Percentiles rank a stretch among this genome's conserved stretches.
Conservation (phyloP, 352 stramenopile genomes). For the Blastocystis sp. region DNA sequence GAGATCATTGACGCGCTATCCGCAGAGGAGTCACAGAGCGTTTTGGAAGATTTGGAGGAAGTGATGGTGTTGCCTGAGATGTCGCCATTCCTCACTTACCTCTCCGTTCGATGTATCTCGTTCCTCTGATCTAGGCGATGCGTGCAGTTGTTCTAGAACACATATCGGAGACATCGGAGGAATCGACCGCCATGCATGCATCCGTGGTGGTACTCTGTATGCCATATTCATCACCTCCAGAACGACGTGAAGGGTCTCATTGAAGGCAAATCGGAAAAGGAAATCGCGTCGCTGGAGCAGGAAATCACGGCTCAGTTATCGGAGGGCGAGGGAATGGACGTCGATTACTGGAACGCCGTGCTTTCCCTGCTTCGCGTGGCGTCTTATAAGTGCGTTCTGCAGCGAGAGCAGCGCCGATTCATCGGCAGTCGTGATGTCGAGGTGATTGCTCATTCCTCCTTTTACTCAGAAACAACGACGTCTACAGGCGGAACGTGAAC, state of each 20-base stretch:
- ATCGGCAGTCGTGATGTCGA: neutral
- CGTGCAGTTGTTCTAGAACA: constrained; percentile 13
- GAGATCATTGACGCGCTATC: constrained; percentile 20
- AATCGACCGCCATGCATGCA: neutral
- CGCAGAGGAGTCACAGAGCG: constrained; percentile 47
- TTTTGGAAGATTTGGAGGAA: constrained; percentile 57
- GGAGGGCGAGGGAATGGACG: constrained; percentile 48
- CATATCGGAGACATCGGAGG: neutral
- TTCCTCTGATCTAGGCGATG: constrained; percentile 3
- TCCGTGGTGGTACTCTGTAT: neutral
- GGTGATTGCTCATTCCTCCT: neutral
- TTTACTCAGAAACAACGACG: constrained; percentile 8
- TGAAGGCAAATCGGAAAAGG: constrained; percentile 18
- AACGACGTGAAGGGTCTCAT: constrained; percentile 33
- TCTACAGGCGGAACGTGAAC: constrained; percentile 4
- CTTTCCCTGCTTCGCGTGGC: neutral
- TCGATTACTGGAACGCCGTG: constrained; percentile 47
- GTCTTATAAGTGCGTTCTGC: neutral
- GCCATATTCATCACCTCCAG: neutral
- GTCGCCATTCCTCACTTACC: constrained; percentile 20
- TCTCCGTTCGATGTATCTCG: neutral
- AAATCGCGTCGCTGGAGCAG: neutral
- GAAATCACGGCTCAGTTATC: constrained; percentile 29
- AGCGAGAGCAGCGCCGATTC: neutral
- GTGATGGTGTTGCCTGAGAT: constrained; percentile 52